Evolutionary conservation across 352 stramenopile genomes (phyloP), one percentile per base, ranked within the genome.

Genomic region (Pythium aristosporum): DNA sequence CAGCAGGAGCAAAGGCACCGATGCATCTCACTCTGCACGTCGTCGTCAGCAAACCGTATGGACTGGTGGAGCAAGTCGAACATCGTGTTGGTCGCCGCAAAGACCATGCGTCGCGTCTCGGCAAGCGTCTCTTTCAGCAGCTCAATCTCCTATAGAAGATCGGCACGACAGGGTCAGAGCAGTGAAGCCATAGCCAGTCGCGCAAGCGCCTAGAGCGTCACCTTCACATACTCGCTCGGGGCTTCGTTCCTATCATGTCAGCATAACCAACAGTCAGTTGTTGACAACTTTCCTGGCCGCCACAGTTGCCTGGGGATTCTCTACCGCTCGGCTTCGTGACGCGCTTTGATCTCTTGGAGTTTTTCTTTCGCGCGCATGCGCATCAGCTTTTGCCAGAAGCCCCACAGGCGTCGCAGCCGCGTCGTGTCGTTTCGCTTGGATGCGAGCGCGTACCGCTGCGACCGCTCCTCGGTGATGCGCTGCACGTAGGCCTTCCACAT

Each of bases 61-160:
- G 80, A 88, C 63, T 85, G 68, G 23, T 89, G 75, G 9, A 91
- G 65, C 16, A 89, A 51, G 13, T 89, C 75, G 4, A 88, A 59
- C 51, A 89, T 87, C 0, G 77, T 74, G 55, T 85, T 80, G 2
- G 80, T 86, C 4, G 80, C 77, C n/a, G 69, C 68, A 50, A 85
- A 86, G 0, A 88, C 76, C 16, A 91, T 58, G 34, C 80, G 86
- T 6, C 81, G 54, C 0, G 77, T 79, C 48, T 91, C 82, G 10
- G 69, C 67, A 8, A 87, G 67, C 16, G 60, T 75, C 55, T 88
- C 80, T 67, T 80, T 79, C 23, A 91, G 49, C 8, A 72, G 71
- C 52, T 89, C 80, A 25, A 89, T 89, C 49, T 87, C 76, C 56
- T 70, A 47, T 1, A n/a, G 25, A 30, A 30, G 25, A 30, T 5